Percentiles rank a stretch among this genome's conserved stretches.
These are phyloP conservation scores for Ustilago sp. DNA, from an alignment of 1,284 basidiomycete genomes.

Conservation along the genomic window DNA sequence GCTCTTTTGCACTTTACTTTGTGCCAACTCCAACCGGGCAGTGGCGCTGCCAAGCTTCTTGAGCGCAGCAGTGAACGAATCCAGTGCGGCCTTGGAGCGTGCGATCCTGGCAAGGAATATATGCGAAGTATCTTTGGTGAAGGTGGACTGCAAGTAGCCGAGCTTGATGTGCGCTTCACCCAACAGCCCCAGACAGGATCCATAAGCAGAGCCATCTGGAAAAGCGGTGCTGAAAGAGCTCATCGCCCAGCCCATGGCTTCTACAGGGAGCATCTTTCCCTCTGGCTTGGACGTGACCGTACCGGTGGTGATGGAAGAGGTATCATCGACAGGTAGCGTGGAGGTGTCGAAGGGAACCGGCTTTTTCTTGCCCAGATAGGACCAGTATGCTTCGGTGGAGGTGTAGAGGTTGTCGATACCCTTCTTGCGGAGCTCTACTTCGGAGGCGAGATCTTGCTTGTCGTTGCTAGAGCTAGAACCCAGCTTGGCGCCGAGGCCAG, in stretches of 20 bases:
- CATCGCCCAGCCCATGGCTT: slow-evolving; percentile 52
- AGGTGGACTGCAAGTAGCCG: slow-evolving; percentile 37
- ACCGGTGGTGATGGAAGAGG: slow-evolving; percentile 20
- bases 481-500: slow-evolving; percentile 41
- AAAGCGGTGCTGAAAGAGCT: slow-evolving; percentile 30
- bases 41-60: slow-evolving; percentile 56
- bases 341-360: slow-evolving; percentile 42
- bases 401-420: slow-evolving; percentile 43
- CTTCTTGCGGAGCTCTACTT: slow-evolving; percentile 44
- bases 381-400: slow-evolving; percentile 53
- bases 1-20: slow-evolving; percentile 60
- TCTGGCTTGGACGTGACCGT: slow-evolving; percentile 30
- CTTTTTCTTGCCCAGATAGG: slow-evolving; percentile 51
- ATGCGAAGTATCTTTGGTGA: slow-evolving; percentile 49
- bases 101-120: slow-evolving; percentile 53
- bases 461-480: slow-evolving; percentile 6
- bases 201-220: slow-evolving; percentile 32
- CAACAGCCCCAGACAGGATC: slow-evolving; percentile 33
- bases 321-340: slow-evolving; percentile 24
- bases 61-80: slow-evolving; percentile 42
- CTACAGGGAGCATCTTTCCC: slow-evolving; percentile 45
- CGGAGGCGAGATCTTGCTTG: slow-evolving; percentile 36
- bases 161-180: slow-evolving; percentile 48
- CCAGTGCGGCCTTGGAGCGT: slow-evolving; percentile 44
- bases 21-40: slow-evolving; percentile 48